Base-by-base conservation (phyloP, 176 grass and related monocot genomes). In the Dendrocalamus sinicus region DNA sequence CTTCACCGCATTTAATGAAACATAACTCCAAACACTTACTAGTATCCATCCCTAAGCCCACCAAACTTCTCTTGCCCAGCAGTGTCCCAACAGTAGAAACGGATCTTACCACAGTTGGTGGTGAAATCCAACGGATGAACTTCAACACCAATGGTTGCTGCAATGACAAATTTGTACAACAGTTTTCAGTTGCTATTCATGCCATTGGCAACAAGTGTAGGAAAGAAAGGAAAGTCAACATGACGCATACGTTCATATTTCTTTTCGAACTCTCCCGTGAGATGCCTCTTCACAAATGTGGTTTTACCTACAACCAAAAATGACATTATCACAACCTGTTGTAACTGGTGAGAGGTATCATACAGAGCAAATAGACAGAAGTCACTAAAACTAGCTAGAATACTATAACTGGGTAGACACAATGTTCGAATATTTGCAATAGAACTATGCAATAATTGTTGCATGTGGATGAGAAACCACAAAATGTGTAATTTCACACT, bases 261-360 rank as follows among this genome's bases (percentile, higher is more conserved):
- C 81, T 96, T 96, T 65, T 96, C 94, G 0, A 96, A 96, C 55
- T 96, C 94, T 24, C 94, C 91, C 12, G 94, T 97, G 16, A 97
- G 94, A 97, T 97, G 94, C 72, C 94, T 97, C 83, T 97, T 97
- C 67, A 97, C 94, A 87, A 96, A 96, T 50, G 94, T 96, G 14
- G 94, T 96, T 79, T 96, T 96, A 52, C 94, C 94, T 96, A 78
- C 54, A 91, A 51, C 22, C 3, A 84, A 37, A 54, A 8, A 76
- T 45, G 9, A 0, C 3, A 81, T 16, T 0, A 75, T 79, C 8
- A 86, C 17, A 50, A 75, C 10, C 8, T 20, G 9, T 4, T 10
- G 16, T 15, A 4, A 6, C 6, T 20, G 1, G 16, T 2, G 11
- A 10, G 30, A 40, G 8, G 11, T 0, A 22, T 6, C 4, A 3